Evolutionary conservation across 2,329 filamentous ascomycete genomes (phyloP), one percentile per base, ranked within the genome.

Genomic region (Calonectria hongkongensis): DNA sequence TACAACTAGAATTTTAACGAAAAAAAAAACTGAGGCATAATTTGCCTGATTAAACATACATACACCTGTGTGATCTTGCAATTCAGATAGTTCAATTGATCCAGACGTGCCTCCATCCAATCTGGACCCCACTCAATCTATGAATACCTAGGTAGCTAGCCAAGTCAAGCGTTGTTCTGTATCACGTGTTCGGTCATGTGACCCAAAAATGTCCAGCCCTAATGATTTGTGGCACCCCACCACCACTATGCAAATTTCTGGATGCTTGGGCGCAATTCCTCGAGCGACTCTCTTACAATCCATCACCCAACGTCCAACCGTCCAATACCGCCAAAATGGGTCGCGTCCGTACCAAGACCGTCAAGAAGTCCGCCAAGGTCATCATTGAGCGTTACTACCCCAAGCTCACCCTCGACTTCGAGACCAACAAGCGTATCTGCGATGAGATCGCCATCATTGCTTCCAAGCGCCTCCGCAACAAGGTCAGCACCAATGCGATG

Each of bases 401-500:
- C 86, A 95, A 95, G 89, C 92, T 99, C 87, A 98, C 96, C 79
- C 95, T 98, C 85, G 97, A 99, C 91, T 99, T 99, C 91, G 97
- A 99, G 94, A 98, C 95, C 92, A 98, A 98, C 94, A 98, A 98
- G 94, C 92, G 95, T 84, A 97, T 98, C 85, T 98, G 97, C 91
- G 97, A 98, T 95, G 97, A 99, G 90, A 97, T 99, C 84, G 97
- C 97, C 85, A 98, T 99, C 88, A 99, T 99, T 86, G 95, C 97
- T 82, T 97, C 94, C 83, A 99, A 99, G 95, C 94, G 97, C 86
- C 94, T 99, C 84, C 94, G 97, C 90, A 99, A 99, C 94, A 99
- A 99, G 95, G 95, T 97, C 81, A 85, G 86, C 77, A 82, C 65
- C 68, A 68, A 58, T 43, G 43, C 66, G 60, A 73, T 39, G 62